Evolutionary conservation across 2,329 filamentous ascomycete species (phyloP), one percentile per base, ranked within the genome.

Genomic region (Epichloe typhina): DNA sequence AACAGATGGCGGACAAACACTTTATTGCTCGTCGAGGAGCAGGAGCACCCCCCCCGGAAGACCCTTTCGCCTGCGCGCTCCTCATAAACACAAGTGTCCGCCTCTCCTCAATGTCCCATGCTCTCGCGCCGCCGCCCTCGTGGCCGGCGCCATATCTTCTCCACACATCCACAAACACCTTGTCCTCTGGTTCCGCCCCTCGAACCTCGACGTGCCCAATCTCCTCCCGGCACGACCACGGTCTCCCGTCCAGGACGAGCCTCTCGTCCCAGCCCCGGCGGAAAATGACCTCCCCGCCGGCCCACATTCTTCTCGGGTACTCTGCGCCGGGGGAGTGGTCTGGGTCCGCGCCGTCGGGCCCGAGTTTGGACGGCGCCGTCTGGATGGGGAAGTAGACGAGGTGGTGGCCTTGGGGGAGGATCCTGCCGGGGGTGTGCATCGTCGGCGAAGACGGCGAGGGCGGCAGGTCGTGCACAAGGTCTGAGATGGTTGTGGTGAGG

Each of bases 311-410:
- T 21, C 86, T 78, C 47, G 75, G 75, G 63, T 86, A 95, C 1
- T 82, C 81, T 4, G 64, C 63, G 2, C 84, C 87, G 0, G 91
- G 91, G 23, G 75, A 82, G 62, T 95, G 88, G 49, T 84, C 73
- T 4, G 79, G 72, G 64, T 97, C 91, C 1, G 90, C 94, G 52
- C 93, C 91, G 69, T 98, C 93, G 1, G 80, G 72, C 17, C 88
- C 75, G 42, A 97, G 77, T 36, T 72, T 58, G 7, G 75, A 77
- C 13, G 79, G 70, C 1, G 77, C 72, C 17, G 84, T 71, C 55
- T 81, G 77, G 11, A 85, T 77, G 53, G 89, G 88, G 69, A 95
- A 96, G 71, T 94, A 94, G 56, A 91, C 80, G 37, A 95, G 74
- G 65, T 96, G 89, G 64, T 94, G 83, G 37, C 84, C 86, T 33